phyloP scores from a whole-genome alignment of 768 basidiomycete genomes.

The Agaricus subrufescens region DNA sequence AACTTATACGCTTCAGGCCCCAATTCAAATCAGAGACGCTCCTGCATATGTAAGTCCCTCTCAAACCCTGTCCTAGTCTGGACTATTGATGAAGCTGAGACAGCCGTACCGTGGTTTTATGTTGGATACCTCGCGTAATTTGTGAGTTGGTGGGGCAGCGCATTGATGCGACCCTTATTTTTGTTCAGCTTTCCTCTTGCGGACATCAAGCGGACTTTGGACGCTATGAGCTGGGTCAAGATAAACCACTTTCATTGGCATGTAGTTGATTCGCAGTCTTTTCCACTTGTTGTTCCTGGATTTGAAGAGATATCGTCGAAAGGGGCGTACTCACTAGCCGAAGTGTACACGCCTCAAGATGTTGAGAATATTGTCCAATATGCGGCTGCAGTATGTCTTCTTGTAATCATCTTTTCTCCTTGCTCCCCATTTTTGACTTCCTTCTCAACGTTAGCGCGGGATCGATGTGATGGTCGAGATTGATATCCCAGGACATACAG shows the following conservation, averaged over 20 bases:
- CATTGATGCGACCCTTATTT: not conserved
- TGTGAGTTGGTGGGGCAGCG: constrained; percentile 27
- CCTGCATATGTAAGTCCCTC: constrained; percentile 56
- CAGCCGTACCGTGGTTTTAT: constrained; percentile 70
- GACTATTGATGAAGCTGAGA: too few species aligned
- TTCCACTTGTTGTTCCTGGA: constrained; percentile 62
- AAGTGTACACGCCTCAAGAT: constrained; percentile 52
- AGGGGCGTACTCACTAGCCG: constrained; percentile 60
- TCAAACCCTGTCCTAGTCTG: too few species aligned
- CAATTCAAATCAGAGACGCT: constrained; percentile 55
- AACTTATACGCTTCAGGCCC: constrained; percentile 52
- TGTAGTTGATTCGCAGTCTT: constrained; percentile 75
- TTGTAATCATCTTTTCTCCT: not conserved
- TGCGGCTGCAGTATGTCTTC: constrained; percentile 57
- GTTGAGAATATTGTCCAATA: constrained; percentile 59
- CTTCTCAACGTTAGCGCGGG: constrained; percentile 42
- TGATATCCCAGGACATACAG: constrained; percentile 83
- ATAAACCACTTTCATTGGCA: constrained; percentile 86
- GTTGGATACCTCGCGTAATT: constrained; percentile 80
- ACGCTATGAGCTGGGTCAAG: constrained; percentile 80
- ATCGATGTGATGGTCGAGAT: constrained; percentile 75
- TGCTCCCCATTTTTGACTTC: not conserved
- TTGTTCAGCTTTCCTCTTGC: constrained; percentile 49
- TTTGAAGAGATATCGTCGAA: constrained; percentile 54
- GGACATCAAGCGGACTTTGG: constrained; percentile 65